A percentile compares a stretch with the other conserved stretches of the same genome.
These are phyloP conservation scores for Ascochyta rabiei DNA, from an alignment of 2,329 filamentous ascomycete species.

Conservation along the genomic window DNA sequence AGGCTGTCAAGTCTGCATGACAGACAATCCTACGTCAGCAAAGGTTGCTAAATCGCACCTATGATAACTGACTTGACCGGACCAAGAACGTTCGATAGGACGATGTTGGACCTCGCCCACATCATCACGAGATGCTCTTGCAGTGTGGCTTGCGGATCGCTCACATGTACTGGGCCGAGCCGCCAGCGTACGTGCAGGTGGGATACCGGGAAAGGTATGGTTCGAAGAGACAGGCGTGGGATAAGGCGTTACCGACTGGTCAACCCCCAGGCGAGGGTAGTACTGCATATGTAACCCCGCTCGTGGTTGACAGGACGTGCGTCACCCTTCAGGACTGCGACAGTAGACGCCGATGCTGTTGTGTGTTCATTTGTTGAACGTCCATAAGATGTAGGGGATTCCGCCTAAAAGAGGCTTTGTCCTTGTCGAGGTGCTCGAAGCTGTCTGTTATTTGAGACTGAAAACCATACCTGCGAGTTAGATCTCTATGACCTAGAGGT, in stretches of 20 bases:
- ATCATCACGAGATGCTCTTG: constrained; percentile 8
- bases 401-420: not conserved
- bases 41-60: constrained; percentile 7
- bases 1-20: not conserved
- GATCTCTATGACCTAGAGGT: not conserved
- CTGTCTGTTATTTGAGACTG: not conserved
- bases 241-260: constrained; percentile 4
- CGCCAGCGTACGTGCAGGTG: constrained; percentile 1
- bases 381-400: not conserved
- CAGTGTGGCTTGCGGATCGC: constrained; percentile 12
- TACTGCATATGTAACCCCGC: constrained; percentile 18
- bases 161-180: constrained; percentile 9
- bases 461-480: not conserved
- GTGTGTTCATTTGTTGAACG: not conserved
- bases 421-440: not conserved
- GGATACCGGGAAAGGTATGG: constrained; percentile 1
- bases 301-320: constrained; percentile 12
- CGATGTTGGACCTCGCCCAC: not conserved
- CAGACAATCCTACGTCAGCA: not conserved
- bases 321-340: not conserved
- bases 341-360: not conserved
- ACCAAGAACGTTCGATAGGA: constrained; percentile 2
- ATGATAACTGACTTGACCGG: not conserved
- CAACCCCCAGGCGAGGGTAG: constrained; percentile 1
- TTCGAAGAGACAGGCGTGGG: constrained; percentile 3